phyloP scores from a whole-genome alignment of 1,284 basidiomycete species.

The Violaceomyces palustris region DNA sequence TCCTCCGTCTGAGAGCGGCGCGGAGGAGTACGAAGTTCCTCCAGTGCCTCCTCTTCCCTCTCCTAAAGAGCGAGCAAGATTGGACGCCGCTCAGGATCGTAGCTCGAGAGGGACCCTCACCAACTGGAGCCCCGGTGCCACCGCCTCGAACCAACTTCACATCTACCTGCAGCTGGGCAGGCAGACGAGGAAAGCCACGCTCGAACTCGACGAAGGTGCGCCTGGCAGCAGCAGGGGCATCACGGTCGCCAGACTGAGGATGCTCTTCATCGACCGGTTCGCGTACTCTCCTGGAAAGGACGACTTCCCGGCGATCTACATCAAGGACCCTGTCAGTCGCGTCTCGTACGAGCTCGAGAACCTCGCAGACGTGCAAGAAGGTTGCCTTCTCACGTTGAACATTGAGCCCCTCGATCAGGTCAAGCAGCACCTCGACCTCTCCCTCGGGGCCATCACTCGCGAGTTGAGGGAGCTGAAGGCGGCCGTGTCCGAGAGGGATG shows the following conservation, averaged over 20 bases:
- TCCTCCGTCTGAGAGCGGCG: constrained; percentile 8
- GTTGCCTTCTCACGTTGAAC: constrained; percentile 80
- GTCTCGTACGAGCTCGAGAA: constrained; percentile 95
- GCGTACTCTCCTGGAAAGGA: constrained; percentile 82
- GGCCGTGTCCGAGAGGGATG: constrained; percentile 58
- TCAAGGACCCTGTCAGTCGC: constrained; percentile 81
- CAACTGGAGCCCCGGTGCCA: neutral
- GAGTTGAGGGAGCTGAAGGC: constrained; percentile 86
- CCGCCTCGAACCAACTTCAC: constrained; percentile 7
- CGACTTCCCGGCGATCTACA: constrained; percentile 92
- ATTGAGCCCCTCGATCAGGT: constrained; percentile 98
- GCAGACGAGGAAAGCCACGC: constrained; percentile 78
- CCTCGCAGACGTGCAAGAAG: constrained; percentile 84
- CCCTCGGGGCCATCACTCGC: constrained; percentile 76
- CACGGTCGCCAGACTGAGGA: constrained; percentile 68
- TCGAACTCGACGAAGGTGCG: constrained; percentile 57
- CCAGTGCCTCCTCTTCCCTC: constrained; percentile 8
- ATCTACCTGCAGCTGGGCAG: constrained; percentile 87
- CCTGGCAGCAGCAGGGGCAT: constrained; percentile 52
- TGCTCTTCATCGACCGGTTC: constrained; percentile 92
- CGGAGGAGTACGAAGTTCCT: constrained; percentile 3
- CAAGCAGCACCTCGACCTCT: constrained; percentile 91
- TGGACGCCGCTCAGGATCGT: constrained; percentile 5
- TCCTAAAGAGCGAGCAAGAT: neutral
- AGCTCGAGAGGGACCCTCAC: constrained; percentile 2